phyloP scores from a whole-genome alignment of 345 rosid genomes.

The Brassica rapa region DNA sequence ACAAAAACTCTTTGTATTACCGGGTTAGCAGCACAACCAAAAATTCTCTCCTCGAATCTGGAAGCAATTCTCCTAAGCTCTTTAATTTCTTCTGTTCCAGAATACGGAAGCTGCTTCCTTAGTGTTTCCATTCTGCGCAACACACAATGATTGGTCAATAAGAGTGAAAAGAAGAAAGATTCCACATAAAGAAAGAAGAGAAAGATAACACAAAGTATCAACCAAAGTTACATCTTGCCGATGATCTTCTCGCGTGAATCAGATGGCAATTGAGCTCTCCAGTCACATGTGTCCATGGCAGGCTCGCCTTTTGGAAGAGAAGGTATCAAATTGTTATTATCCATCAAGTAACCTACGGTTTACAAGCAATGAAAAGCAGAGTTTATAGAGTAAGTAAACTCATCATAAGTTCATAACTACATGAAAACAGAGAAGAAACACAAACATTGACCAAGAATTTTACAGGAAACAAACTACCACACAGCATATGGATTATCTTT shows the following conservation, averaged over 20 bases:
- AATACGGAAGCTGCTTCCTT: constrained; percentile 56
- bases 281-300: constrained; percentile 41
- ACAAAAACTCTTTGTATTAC: neutral
- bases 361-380: constrained; percentile 9
- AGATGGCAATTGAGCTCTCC: constrained; percentile 54
- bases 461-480: neutral
- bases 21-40: constrained; percentile 46
- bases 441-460: neutral
- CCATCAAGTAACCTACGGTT: constrained; percentile 34
- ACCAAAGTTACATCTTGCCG: constrained; percentile 48
- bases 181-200: too few species aligned
- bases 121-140: constrained; percentile 59
- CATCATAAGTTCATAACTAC: neutral
- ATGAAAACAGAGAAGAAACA: neutral
- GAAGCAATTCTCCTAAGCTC: constrained; percentile 70
- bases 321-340: constrained; percentile 49
- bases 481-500: too few species aligned
- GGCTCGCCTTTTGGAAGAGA: constrained; percentile 38
- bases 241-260: constrained; percentile 54
- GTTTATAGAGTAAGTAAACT: neutral
- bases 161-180: too few species aligned
- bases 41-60: constrained; percentile 76
- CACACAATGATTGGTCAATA: too few species aligned
- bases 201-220: neutral
- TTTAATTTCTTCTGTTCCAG: constrained; percentile 64